Percentiles rank a stretch among this genome's conserved stretches.
These are phyloP conservation scores for Hortaea werneckii DNA, from an alignment of 2,329 filamentous ascomycete genomes.

Conservation along the genomic window DNA sequence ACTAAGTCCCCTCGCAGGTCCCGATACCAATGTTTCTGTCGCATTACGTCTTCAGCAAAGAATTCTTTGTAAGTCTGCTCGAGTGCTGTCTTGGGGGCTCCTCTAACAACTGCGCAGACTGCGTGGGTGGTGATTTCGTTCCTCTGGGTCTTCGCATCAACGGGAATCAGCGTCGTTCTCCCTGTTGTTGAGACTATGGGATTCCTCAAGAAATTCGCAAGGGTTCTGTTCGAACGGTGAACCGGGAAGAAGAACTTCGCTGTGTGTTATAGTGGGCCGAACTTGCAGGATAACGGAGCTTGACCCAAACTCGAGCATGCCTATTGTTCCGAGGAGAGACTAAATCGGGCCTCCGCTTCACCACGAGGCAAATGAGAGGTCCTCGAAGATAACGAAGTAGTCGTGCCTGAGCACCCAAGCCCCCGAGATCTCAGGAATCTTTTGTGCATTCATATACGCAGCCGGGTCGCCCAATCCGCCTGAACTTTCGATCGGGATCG, in stretches of 20 bases:
- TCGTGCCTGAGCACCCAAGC: no score
- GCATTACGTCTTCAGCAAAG: constrained; percentile 38
- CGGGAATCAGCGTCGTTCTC: constrained; percentile 1
- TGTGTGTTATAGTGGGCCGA: not conserved
- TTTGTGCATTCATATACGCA: no score
- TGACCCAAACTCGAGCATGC: no score
- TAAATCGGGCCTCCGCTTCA: no score
- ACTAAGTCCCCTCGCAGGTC: not conserved
- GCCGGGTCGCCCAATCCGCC: no score
- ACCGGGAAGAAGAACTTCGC: not conserved
- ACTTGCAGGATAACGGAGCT: no score
- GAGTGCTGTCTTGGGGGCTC: no score
- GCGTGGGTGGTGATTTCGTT: constrained; percentile 39
- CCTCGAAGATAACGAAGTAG: no score
- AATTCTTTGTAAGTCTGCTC: constrained; percentile 20
- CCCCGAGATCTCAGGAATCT: no score
- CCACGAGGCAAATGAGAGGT: no score
- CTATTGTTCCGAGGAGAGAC: no score
- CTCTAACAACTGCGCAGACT: constrained; percentile 21
- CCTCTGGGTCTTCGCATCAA: constrained; percentile 40
- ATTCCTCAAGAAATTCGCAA: constrained; percentile 1
- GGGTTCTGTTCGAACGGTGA: not conserved
- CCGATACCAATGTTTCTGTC: constrained; percentile 40
- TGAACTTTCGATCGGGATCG: no score
- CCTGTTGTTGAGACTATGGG: constrained; percentile 2